Evolutionary conservation across 768 basidiomycete genomes (phyloP).

Genomic region (Mycena latifolia): DNA sequence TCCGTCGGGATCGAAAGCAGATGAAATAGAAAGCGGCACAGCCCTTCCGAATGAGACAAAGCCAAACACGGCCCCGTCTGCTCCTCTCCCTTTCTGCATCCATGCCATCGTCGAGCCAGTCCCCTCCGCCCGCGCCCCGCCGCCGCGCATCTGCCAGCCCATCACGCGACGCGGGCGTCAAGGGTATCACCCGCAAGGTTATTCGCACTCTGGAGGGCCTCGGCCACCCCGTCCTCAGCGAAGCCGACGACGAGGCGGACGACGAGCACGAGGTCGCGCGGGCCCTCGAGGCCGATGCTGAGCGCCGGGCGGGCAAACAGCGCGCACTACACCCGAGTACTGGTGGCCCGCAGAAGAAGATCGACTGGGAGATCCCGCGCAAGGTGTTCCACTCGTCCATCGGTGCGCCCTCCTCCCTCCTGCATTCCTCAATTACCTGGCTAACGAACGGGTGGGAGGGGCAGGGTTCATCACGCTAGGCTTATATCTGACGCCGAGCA

Average conservation of each 20-base stretch:
- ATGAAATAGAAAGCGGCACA: too few species aligned
- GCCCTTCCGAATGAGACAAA: not conserved
- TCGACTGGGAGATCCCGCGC: conserved; percentile 93
- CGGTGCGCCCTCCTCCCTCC: conserved; percentile 65
- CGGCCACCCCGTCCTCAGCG: conserved; percentile 46
- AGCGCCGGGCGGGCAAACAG: conserved; percentile 22
- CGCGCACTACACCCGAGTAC: conserved; percentile 12
- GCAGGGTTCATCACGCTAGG: conserved; percentile 75
- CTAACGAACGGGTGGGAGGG: too few species aligned
- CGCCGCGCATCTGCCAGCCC: conserved; percentile 34
- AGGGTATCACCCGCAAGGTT: conserved; percentile 62
- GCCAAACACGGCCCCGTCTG: not conserved
- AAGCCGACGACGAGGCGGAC: conserved; percentile 51
- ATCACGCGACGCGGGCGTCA: conserved; percentile 51
- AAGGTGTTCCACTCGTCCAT: conserved; percentile 92
- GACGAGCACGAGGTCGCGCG: conserved; percentile 44
- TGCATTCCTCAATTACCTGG: too few species aligned
- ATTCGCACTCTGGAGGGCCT: conserved; percentile 62
- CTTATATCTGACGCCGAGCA: conserved; percentile 63
- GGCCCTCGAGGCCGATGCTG: conserved; percentile 34
- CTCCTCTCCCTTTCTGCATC: not conserved
- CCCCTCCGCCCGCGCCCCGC: not conserved
- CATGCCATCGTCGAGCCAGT: not conserved
- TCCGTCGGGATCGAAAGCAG: too few species aligned
- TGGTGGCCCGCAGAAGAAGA: conserved; percentile 49